Evolutionary conservation across 805 yeast genomes (phyloP), one percentile per base, ranked within the genome.

Genomic region (Naumovozyma castellii): DNA sequence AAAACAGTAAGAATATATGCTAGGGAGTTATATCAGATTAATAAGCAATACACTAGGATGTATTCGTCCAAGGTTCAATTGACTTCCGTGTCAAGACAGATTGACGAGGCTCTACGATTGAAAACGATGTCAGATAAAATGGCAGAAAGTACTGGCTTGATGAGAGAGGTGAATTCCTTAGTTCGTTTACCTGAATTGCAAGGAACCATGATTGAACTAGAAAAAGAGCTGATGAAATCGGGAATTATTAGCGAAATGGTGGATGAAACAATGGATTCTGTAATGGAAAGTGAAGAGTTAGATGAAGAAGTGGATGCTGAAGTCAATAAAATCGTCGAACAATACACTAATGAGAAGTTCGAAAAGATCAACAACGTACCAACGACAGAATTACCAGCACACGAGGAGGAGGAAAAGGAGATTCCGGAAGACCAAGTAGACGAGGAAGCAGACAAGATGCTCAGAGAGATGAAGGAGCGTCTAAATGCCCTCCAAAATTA

Each of bases 221-320:
- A 90, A 43, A 80, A 75, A 54, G 99, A 92, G 62, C 70, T 90
- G 51, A 78, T 84, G 76, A 83, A 80, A 60, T 75, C 84, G 10
- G 92, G 92, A 0, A 74, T 92, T 34, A 86, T 92, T 39, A 85
- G 84, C 49, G 98, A 92, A 57, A 92, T 92, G 97, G 80, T 88
- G 57, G 86, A 84, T 42, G 99, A 92, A 56, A 78, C 84, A 45
- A 68, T 90, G 43, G 97, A 88, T 44, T 63, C 75, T 42, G 79
- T 73, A 16, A 85, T 79, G 22, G 80, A 73, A 36, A 84, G 77
- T 43, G 70, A 75, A 32, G 80, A 73, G 40, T 69, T 69, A 32
- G 90, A 83, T 40, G 80, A 78, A 15, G 83, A 76, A 46, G 77
- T 75, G 22, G 75, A 70, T 32, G 75, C 72, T 16, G 77, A 73